phyloP scores from a whole-genome alignment of 495 filamentous ascomycete species.

The Trichoderma gamsii region DNA sequence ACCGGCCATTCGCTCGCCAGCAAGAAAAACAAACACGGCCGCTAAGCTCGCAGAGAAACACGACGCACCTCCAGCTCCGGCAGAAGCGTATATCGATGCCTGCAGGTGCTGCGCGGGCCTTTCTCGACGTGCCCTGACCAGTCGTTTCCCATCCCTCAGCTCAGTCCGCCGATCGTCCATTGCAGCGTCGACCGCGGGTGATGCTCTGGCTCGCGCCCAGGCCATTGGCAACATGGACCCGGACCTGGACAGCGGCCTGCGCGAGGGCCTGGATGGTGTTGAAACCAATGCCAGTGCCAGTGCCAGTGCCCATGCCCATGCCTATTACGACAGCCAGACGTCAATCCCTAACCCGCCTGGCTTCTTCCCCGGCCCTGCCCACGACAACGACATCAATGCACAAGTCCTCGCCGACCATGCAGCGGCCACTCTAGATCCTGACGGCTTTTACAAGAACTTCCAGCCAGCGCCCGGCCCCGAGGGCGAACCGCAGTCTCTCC shows the following conservation, averaged over 20 bases:
- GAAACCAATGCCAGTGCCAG: background rate
- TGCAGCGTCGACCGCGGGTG: constrained; percentile 25
- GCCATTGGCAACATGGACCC: constrained; percentile 29
- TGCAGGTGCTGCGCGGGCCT: constrained; percentile 18
- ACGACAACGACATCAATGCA: constrained; percentile 26
- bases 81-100: constrained; percentile 17
- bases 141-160: constrained; percentile 15
- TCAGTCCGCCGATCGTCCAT: background rate
- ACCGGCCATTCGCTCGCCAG: background rate
- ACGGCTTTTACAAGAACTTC: constrained; percentile 49
- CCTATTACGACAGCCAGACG: constrained; percentile 23
- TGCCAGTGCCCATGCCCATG: too few species aligned
- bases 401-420: constrained; percentile 34
- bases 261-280: constrained; percentile 18
- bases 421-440: constrained; percentile 36
- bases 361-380: constrained; percentile 22
- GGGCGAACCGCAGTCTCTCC: constrained; percentile 22
- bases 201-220: constrained; percentile 27
- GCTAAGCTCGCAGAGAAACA: background rate
- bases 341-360: constrained; percentile 21
- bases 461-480: constrained; percentile 24
- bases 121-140: constrained; percentile 21
- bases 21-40: constrained; percentile 7
- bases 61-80: background rate
- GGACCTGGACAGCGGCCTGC: constrained; percentile 21